Conservation (phyloP, 495 filamentous ascomycete species). For the Penicillium bovifimosum region DNA sequence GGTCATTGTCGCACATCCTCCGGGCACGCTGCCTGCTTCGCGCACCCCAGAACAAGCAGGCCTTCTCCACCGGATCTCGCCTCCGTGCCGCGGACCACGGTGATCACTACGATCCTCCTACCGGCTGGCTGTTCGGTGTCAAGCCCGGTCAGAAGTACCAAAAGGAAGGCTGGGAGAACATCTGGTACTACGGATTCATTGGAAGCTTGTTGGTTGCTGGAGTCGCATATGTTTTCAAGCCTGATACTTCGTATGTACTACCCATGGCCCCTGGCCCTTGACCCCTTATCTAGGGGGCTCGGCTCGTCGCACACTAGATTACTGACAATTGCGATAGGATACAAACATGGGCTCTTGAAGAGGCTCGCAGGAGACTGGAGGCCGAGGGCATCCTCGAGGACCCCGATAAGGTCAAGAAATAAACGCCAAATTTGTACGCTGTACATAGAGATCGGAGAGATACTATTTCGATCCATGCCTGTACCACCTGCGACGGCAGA, state of each 20-base stretch:
- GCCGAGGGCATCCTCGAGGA: conserved; percentile 89
- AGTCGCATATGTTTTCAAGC: conserved; percentile 92
- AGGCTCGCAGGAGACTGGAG: conserved; percentile 88
- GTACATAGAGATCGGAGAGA: conserved; percentile 43
- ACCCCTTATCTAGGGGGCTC: background rate
- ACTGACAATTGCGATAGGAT: conserved; percentile 57
- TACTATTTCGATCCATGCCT: conserved; percentile 31
- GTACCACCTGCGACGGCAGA: conserved; percentile 29
- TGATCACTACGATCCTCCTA: conserved; percentile 82
- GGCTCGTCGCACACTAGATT: background rate
- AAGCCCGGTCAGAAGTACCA: conserved; percentile 89
- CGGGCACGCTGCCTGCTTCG: conserved; percentile 39
- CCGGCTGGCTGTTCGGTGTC: conserved; percentile 85
- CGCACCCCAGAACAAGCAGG: conserved; percentile 34
- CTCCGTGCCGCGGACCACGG: conserved; percentile 55
- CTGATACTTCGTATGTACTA: conserved; percentile 87
- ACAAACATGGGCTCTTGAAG: conserved; percentile 98
- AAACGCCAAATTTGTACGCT: conserved; percentile 37
- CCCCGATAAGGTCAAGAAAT: conserved; percentile 48
- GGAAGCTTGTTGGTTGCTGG: conserved; percentile 70
- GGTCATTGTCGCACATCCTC: conserved; percentile 37
- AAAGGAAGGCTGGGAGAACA: conserved; percentile 92
- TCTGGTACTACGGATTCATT: conserved; percentile 85
- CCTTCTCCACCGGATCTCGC: conserved; percentile 41
- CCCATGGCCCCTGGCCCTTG: background rate